These are phyloP conservation scores for Blastocystis sp. DNA, from an alignment of 352 stramenopile genomes.

Conservation along the genomic window DNA sequence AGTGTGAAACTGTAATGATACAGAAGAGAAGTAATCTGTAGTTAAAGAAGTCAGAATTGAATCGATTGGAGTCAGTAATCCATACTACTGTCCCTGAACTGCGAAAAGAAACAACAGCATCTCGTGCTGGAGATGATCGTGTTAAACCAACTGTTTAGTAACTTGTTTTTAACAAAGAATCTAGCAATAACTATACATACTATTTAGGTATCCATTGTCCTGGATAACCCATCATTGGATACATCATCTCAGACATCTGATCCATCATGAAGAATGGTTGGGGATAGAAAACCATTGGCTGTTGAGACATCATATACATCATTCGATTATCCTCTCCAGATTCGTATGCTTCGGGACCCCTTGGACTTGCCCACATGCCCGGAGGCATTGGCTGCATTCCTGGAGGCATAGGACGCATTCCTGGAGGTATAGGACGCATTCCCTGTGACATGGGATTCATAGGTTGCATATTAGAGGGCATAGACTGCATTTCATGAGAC, in stretches of 20 bases:
- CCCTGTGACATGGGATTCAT: too few relatives aligned
- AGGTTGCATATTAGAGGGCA: too few relatives aligned
- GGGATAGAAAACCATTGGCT: background rate
- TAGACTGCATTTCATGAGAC: too few relatives aligned
- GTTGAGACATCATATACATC: background rate
- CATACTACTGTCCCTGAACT: slow-evolving; percentile 82
- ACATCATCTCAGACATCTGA: background rate
- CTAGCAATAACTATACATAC: background rate
- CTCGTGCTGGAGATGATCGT: slow-evolving; percentile 47
- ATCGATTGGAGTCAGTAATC: slow-evolving; percentile 83
- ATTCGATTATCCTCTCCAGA: background rate
- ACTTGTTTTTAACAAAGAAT: slow-evolving; percentile 35
- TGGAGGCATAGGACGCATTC: too few relatives aligned
- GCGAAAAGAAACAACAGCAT: slow-evolving; percentile 78
- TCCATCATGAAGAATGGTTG: too few relatives aligned
- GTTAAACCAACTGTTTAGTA: background rate
- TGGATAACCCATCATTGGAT: background rate
- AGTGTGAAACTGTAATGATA: slow-evolving; percentile 43
- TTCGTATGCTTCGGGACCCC: too few relatives aligned
- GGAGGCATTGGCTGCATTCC: too few relatives aligned
- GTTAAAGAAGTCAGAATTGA: slow-evolving; percentile 79
- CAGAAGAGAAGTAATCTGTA: slow-evolving; percentile 76
- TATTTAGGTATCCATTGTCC: background rate
- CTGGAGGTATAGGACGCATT: too few relatives aligned
- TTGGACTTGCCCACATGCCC: too few relatives aligned